Conservation (phyloP, 2,329 filamentous ascomycete species). For the Tolypocladium cylindrosporum region DNA sequence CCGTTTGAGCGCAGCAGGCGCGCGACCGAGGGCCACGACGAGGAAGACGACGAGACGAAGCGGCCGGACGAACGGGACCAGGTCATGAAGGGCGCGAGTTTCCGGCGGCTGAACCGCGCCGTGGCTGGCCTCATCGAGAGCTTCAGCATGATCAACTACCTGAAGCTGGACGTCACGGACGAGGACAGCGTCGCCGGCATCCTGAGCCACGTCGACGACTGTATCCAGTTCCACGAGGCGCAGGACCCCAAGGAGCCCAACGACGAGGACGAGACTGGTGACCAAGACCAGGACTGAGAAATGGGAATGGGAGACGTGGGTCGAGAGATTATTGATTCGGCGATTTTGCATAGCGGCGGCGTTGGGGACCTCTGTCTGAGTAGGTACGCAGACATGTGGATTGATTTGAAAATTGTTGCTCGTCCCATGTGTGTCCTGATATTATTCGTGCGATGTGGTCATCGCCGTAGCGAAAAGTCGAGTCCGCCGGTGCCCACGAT, state of each 20-base stretch:
- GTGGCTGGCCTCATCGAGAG: slow-evolving; percentile 90
- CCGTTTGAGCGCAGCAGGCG: slow-evolving; percentile 40
- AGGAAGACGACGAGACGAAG: slow-evolving; percentile 39
- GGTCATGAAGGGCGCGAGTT: slow-evolving; percentile 72
- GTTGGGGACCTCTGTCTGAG: slow-evolving; percentile 15
- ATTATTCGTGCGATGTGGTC: background rate
- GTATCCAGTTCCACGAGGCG: slow-evolving; percentile 86
- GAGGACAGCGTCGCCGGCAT: slow-evolving; percentile 83
- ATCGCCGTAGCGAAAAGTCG: background rate
- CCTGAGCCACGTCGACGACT: slow-evolving; percentile 87
- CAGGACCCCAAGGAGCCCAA: slow-evolving; percentile 81
- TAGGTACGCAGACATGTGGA: background rate
- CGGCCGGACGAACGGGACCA: slow-evolving; percentile 58
- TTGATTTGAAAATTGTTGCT: background rate
- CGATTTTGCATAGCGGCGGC: slow-evolving; percentile 31
- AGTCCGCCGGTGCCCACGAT: background rate
- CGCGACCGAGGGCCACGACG: slow-evolving; percentile 28
- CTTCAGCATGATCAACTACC: slow-evolving; percentile 95
- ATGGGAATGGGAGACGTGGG: background rate
- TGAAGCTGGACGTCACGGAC: slow-evolving; percentile 80
- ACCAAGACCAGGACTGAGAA: slow-evolving; percentile 22
- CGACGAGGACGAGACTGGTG: slow-evolving; percentile 40
- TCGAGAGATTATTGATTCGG: background rate
- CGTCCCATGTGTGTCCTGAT: background rate
- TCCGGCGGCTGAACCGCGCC: slow-evolving; percentile 73